Evolutionary conservation across 2,329 filamentous ascomycete genomes (phyloP).

Genomic region (Aureobasidium sp.): DNA sequence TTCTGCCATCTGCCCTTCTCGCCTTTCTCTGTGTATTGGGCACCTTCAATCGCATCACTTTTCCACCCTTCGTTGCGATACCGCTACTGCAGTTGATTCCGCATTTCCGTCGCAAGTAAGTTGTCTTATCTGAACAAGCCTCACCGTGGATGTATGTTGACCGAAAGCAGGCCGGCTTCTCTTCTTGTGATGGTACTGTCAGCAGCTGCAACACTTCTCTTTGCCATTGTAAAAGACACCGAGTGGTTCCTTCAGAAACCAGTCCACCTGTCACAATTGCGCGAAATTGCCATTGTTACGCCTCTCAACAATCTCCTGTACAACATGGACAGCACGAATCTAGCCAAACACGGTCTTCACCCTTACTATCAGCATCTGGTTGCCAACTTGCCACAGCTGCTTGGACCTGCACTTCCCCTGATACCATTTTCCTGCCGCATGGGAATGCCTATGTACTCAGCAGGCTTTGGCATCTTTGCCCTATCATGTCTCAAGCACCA

Average conservation of each 20-base stretch:
- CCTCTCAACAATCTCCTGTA: constrained; percentile 49
- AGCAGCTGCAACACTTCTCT: constrained; percentile 60
- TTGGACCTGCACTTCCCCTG: constrained; percentile 45
- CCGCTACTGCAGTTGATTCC: constrained; percentile 77
- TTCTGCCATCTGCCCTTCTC: constrained; percentile 68
- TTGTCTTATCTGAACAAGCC: constrained; percentile 15
- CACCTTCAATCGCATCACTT: constrained; percentile 93
- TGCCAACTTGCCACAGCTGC: constrained; percentile 46
- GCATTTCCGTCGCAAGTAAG: constrained; percentile 74
- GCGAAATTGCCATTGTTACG: constrained; percentile 47
- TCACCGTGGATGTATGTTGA: constrained; percentile 7
- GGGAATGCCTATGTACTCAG: constrained; percentile 62
- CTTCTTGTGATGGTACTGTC: constrained; percentile 59
- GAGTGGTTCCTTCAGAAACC: constrained; percentile 63
- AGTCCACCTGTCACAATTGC: constrained; percentile 58
- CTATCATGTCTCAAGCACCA: constrained; percentile 72
- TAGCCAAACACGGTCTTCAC: constrained; percentile 48
- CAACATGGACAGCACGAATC: constrained; percentile 43
- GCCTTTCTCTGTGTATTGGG: constrained; percentile 79
- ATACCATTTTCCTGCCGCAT: constrained; percentile 45
- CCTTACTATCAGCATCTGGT: constrained; percentile 47
- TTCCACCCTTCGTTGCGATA: constrained; percentile 84
- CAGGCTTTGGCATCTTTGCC: constrained; percentile 61
- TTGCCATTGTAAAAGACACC: constrained; percentile 78
- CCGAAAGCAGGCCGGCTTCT: constrained; percentile 43